Evolutionary conservation across 2,329 filamentous ascomycete genomes (phyloP).

Genomic region (Diaporthe vaccinii): DNA sequence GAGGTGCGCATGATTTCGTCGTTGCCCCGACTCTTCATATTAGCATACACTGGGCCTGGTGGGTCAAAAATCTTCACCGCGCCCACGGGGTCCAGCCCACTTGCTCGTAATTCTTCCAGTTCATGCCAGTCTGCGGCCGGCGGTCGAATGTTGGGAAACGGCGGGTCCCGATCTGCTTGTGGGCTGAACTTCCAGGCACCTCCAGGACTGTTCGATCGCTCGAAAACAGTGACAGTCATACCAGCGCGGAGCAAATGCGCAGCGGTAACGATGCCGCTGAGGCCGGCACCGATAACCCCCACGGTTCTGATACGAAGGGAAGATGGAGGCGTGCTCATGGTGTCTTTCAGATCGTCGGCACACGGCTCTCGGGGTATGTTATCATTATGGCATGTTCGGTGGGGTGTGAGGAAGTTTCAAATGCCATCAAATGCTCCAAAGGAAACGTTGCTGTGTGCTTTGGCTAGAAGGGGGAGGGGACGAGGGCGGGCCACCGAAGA

Average conservation of each 20-base stretch:
- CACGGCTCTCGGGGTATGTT: neutral
- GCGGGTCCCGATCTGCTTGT: neutral
- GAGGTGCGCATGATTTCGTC: neutral
- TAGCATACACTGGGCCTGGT: neutral
- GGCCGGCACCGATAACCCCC: neutral
- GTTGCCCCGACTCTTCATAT: slow-evolving; percentile 1
- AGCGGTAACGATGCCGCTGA: neutral
- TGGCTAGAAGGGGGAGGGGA: neutral
- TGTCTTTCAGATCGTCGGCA: neutral
- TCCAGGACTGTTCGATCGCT: neutral
- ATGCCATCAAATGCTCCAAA: neutral
- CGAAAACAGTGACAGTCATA: neutral
- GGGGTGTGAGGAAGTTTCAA: neutral
- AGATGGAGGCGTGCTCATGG: neutral
- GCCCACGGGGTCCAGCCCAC: neutral
- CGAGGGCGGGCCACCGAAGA: neutral
- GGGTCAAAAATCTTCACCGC: neutral
- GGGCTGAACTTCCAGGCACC: neutral
- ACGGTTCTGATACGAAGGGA: neutral
- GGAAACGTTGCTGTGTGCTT: neutral
- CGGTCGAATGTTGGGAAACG: neutral
- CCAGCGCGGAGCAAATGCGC: neutral
- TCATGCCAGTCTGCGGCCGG: neutral
- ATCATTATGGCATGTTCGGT: neutral
- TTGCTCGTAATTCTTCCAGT: neutral